phyloP scores from a whole-genome alignment of 2,329 filamentous ascomycete genomes.

The Colletotrichum trifolii region DNA sequence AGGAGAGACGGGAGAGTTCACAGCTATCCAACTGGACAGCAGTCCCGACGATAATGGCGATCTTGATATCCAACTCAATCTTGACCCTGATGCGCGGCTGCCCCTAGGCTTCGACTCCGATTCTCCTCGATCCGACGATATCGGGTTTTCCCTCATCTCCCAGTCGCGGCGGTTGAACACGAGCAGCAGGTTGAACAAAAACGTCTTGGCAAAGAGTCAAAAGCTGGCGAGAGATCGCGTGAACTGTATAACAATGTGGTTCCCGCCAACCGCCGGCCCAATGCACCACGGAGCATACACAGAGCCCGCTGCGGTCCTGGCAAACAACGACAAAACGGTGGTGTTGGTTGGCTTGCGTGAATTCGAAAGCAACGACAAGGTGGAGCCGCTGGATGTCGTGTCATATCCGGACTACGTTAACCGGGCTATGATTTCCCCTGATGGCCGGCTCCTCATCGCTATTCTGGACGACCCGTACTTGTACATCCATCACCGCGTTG shows the following conservation, averaged over 20 bases:
- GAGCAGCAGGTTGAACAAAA: constrained; percentile 54
- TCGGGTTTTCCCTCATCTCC: constrained; percentile 49
- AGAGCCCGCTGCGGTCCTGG: constrained; percentile 74
- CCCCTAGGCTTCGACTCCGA: constrained; percentile 44
- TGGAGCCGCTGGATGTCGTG: constrained; percentile 74
- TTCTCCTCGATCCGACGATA: constrained; percentile 45
- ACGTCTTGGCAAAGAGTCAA: constrained; percentile 60
- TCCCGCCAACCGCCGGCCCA: constrained; percentile 54
- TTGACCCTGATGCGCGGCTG: constrained; percentile 48
- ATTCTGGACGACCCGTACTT: constrained; percentile 89
- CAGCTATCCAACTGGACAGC: constrained; percentile 75
- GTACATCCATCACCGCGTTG: constrained; percentile 78
- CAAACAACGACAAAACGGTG: constrained; percentile 93
- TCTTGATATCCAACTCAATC: constrained; percentile 42
- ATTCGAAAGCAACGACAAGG: constrained; percentile 55
- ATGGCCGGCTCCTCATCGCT: constrained; percentile 82
- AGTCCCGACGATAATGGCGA: constrained; percentile 43
- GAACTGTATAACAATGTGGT: constrained; percentile 75
- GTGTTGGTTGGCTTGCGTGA: constrained; percentile 82
- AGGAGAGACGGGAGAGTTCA: constrained; percentile 88
- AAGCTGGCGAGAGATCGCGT: constrained; percentile 70
- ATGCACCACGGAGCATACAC: constrained; percentile 54
- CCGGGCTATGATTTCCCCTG: constrained; percentile 91
- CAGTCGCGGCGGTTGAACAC: constrained; percentile 47
- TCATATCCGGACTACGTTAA: constrained; percentile 89